Evolutionary conservation across 2,329 filamentous ascomycete species (phyloP).

Genomic region (Cercospora janseana): DNA sequence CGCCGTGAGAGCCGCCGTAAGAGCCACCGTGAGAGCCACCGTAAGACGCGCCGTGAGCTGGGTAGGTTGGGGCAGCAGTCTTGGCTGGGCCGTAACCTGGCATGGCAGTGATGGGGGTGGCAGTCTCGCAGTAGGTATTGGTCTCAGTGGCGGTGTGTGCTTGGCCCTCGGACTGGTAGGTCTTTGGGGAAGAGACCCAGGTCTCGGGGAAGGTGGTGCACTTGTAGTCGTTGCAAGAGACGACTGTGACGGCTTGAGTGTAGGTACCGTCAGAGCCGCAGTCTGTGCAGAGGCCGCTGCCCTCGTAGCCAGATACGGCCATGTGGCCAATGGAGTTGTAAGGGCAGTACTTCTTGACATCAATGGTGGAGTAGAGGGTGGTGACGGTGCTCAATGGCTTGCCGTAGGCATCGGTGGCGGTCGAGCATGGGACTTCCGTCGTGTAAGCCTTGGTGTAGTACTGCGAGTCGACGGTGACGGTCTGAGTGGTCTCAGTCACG

Average conservation of each 20-base stretch:
- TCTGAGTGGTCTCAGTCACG: slow-evolving; percentile 3
- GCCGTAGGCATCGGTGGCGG: background rate
- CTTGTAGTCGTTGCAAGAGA: background rate
- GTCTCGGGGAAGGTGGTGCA: slow-evolving; percentile 10
- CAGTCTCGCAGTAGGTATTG: slow-evolving; percentile 5
- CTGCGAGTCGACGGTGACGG: background rate
- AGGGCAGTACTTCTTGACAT: slow-evolving; percentile 7
- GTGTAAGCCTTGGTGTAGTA: slow-evolving; percentile 5
- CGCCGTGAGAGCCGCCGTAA: too few species aligned
- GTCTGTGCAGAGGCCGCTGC: slow-evolving; percentile 9
- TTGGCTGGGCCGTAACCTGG: too few species aligned
- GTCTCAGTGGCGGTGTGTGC: background rate
- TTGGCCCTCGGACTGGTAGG: background rate
- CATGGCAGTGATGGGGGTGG: background rate
- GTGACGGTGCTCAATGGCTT: background rate
- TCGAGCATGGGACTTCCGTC: background rate
- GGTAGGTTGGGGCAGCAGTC: too few species aligned
- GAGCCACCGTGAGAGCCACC: too few species aligned
- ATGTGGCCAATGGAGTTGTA: slow-evolving; percentile 6
- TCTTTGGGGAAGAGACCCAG: background rate
- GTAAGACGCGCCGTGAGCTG: too few species aligned
- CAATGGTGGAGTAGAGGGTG: slow-evolving; percentile 2
- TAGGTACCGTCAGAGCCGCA: slow-evolving; percentile 3
- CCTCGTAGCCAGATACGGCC: background rate
- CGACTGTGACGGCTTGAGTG: background rate